Evolutionary conservation across 345 rosid species (phyloP), one percentile per base, ranked within the genome.

Genomic region (Pistacia vera): DNA sequence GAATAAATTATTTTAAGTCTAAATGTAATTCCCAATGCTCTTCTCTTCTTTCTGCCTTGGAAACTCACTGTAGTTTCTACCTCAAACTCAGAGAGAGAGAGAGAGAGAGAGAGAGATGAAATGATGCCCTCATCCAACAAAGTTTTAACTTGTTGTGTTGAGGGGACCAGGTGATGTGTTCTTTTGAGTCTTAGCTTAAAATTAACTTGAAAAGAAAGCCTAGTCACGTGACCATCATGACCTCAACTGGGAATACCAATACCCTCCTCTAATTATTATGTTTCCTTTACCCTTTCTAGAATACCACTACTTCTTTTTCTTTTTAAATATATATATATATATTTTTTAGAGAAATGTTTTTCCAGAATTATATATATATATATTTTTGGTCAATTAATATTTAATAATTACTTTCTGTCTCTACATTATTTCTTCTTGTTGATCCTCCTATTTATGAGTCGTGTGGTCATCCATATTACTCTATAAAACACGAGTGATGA

Each of bases 171-270:
- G 8, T 48, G 22, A 6, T 30, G 41, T 38, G 2, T 38, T 66
- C 52, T 66, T 76, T 76, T 46, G 84, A 78, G 75, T 78, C 79
- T 35, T 28, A 10, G 46, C 48, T 4, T 13, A 30, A 18, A n/a
- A 13, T 11, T 55, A 35, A 52, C 70, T 63, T 18, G 10, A 72
- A 59, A 61, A 18, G 72, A 41, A 38, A 60, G 56, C 75, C 77
- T 36, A 67, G 81, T 81, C 87, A 85, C 88, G 85, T 85, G 90
- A 81, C 72, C 79, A 64, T 81, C 84, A 79, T 83, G 84, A 81
- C 82, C 78, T 54, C 82, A 73, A 70, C 73, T 72, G 70, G 81
- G 71, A 30, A 41, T 41, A 1, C 57, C 57, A 14, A 51, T 51
- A 10, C 8, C 73, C 58, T 44, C 48, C 62, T 44, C 75, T 81